Percentiles rank a stretch among this genome's conserved stretches.
Conservation (phyloP, 768 basidiomycete species). For the Suillus placidus region DNA sequence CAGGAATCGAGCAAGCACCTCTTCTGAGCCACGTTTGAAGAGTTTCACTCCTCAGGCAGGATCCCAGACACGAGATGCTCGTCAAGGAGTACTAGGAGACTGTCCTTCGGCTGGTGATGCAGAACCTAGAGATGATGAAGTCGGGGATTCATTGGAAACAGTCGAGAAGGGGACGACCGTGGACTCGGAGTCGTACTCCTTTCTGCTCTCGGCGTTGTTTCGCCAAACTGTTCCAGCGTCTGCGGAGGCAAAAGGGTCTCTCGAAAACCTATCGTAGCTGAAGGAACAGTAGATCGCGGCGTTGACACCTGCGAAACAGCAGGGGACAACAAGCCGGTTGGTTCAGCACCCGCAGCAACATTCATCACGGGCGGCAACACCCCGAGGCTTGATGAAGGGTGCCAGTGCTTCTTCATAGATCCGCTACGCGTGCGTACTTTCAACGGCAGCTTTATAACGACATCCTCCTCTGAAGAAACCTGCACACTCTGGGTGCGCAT, state of each 20-base stretch:
- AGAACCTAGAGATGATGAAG: slow-evolving; percentile 53
- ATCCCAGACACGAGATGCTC: slow-evolving; percentile 77
- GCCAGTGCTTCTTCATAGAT: slow-evolving; percentile 25
- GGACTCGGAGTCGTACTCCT: slow-evolving; percentile 13
- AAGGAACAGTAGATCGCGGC: neutral
- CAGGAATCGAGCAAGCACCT: slow-evolving; percentile 82
- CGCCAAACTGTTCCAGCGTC: slow-evolving; percentile 13
- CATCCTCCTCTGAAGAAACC: slow-evolving; percentile 39
- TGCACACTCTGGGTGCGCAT: slow-evolving; percentile 62
- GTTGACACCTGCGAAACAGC: slow-evolving; percentile 1
- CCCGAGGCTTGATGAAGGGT: slow-evolving; percentile 15
- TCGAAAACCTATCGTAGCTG: slow-evolving; percentile 18
- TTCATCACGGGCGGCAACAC: slow-evolving; percentile 8
- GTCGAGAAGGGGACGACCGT: slow-evolving; percentile 16
- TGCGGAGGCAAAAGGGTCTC: slow-evolving; percentile 21
- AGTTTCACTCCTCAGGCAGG: slow-evolving; percentile 83
- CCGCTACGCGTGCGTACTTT: slow-evolving; percentile 25
- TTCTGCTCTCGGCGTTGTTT: slow-evolving; percentile 11
- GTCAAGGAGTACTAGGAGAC: slow-evolving; percentile 36
- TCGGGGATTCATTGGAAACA: slow-evolving; percentile 46
- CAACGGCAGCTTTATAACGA: slow-evolving; percentile 23
- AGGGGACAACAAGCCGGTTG: neutral
- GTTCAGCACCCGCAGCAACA: slow-evolving; percentile 6
- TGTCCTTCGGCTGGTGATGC: slow-evolving; percentile 50
- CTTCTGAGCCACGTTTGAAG: slow-evolving; percentile 87